phyloP scores from a whole-genome alignment of 164 flowering plant genomes.

The Dillenia suffruticosa region DNA sequence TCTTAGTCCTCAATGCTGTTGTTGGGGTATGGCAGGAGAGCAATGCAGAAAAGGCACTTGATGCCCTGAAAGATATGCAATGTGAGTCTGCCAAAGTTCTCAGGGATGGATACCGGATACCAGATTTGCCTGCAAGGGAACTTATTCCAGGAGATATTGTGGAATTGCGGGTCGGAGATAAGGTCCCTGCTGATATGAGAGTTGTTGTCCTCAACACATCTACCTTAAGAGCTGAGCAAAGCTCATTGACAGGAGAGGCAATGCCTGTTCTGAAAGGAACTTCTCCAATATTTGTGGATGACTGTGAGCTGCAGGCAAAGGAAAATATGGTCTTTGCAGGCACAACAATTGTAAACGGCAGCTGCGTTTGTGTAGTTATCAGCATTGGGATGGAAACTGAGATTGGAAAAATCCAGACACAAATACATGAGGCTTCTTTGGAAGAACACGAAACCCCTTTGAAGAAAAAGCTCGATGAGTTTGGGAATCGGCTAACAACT shows the following conservation, averaged over 20 bases:
- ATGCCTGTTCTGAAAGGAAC: conserved; percentile 76
- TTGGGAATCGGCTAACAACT: conserved; percentile 74
- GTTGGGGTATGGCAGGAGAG: conserved; percentile 97
- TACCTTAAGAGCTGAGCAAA: conserved; percentile 79
- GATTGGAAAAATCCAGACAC: conserved; percentile 84
- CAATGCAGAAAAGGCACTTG: conserved; percentile 88
- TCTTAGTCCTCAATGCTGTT: conserved; percentile 73
- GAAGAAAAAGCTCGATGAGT: conserved; percentile 87
- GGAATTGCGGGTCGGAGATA: conserved; percentile 79
- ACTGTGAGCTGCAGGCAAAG: conserved; percentile 86
- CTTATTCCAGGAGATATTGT: conserved; percentile 92
- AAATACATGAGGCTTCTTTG: conserved; percentile 86
- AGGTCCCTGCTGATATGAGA: conserved; percentile 93
- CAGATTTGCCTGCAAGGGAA: conserved; percentile 77
- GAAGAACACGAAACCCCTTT: conserved; percentile 79
- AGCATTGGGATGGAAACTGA: conserved; percentile 81
- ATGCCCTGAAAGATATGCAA: conserved; percentile 88
- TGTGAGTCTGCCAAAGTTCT: conserved; percentile 70
- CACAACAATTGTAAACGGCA: conserved; percentile 83
- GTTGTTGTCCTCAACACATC: conserved; percentile 64
- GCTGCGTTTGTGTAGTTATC: conserved; percentile 62
- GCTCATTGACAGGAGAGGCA: conserved; percentile 89
- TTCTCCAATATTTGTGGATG: conserved; percentile 45
- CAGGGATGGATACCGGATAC: conserved; percentile 66
- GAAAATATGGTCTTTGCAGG: conserved; percentile 92